Conservation (phyloP, 2,329 filamentous ascomycete genomes). For the Geosmithia putterillii region DNA sequence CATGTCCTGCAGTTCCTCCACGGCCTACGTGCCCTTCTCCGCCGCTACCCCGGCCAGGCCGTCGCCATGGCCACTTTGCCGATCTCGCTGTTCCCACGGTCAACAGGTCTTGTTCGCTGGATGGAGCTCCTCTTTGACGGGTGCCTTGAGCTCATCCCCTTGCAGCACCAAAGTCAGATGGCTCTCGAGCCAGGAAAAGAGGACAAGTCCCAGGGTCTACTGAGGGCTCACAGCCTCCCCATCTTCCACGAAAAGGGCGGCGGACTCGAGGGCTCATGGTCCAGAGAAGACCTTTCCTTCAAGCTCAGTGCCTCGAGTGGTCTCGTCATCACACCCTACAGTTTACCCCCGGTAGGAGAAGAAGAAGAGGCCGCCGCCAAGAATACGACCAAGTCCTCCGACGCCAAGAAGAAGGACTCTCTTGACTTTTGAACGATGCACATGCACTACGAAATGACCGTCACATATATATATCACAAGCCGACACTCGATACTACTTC, state of each 20-base stretch:
- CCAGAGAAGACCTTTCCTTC: conserved; percentile 82
- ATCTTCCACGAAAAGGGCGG: conserved; percentile 82
- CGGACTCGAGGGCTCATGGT: conserved; percentile 53
- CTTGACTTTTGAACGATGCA: conserved; percentile 54
- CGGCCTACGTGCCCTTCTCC: conserved; percentile 60
- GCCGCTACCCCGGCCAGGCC: conserved; percentile 50
- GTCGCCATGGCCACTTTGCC: conserved; percentile 69
- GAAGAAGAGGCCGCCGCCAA: conserved; percentile 32
- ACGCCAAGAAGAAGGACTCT: conserved; percentile 49
- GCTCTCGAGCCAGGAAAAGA: conserved; percentile 47
- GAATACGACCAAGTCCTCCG: conserved; percentile 28
- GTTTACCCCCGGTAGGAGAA: conserved; percentile 73
- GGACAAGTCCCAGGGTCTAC: conserved; percentile 64
- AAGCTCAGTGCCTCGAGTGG: conserved; percentile 69
- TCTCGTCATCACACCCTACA: conserved; percentile 78
- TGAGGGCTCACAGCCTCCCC: conserved; percentile 73
- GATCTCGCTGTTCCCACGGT: conserved; percentile 65
- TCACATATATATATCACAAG: too few species aligned
- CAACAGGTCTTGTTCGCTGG: conserved; percentile 68
- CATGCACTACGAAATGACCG: conserved; percentile 1
- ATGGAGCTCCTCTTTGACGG: conserved; percentile 77
- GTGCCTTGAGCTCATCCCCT: conserved; percentile 69
- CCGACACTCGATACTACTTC: too few species aligned
- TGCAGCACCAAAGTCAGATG: conserved; percentile 44
- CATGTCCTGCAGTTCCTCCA: conserved; percentile 74